Percentiles rank a stretch among this genome's conserved stretches.
phyloP scores from a whole-genome alignment of 164 flowering plant genomes.

The Annona squamosa region DNA sequence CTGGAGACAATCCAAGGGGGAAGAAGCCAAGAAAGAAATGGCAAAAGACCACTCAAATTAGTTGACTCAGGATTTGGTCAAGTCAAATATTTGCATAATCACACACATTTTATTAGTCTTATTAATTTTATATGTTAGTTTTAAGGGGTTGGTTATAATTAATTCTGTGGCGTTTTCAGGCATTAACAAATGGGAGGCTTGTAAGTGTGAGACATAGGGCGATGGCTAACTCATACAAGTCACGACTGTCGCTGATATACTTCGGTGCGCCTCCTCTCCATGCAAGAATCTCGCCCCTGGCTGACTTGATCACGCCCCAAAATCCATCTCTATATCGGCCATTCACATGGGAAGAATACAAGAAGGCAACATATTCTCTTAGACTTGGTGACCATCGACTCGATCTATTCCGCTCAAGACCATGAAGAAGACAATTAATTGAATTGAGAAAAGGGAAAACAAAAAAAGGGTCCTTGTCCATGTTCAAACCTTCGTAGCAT shows the following conservation, averaged over 20 bases:
- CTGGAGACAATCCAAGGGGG: too few species aligned
- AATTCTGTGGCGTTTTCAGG: slow-evolving; percentile 26
- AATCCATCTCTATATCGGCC: slow-evolving; percentile 42
- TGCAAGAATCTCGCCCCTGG: slow-evolving; percentile 41
- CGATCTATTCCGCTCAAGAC: slow-evolving; percentile 32
- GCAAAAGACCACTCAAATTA: too few species aligned
- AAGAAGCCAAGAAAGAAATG: too few species aligned
- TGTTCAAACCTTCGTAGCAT: neutral
- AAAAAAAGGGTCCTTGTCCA: neutral
- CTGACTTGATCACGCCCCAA: slow-evolving; percentile 35
- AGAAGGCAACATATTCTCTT: slow-evolving; percentile 47
- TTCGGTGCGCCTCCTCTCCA: slow-evolving; percentile 67
- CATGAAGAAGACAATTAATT: neutral
- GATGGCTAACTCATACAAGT: slow-evolving; percentile 32
- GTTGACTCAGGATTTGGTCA: too few species aligned
- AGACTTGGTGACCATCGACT: slow-evolving; percentile 49
- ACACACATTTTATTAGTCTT: too few species aligned
- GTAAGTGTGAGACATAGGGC: slow-evolving; percentile 75
- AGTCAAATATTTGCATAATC: too few species aligned
- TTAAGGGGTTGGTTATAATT: too few species aligned
- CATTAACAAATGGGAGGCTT: slow-evolving; percentile 69
- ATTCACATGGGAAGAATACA: slow-evolving; percentile 76
- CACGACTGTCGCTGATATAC: slow-evolving; percentile 61
- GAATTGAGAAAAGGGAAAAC: neutral
- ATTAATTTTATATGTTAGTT: too few species aligned